Evolutionary conservation across 768 basidiomycete species (phyloP).

Genomic region (Pleurotus giganteus): DNA sequence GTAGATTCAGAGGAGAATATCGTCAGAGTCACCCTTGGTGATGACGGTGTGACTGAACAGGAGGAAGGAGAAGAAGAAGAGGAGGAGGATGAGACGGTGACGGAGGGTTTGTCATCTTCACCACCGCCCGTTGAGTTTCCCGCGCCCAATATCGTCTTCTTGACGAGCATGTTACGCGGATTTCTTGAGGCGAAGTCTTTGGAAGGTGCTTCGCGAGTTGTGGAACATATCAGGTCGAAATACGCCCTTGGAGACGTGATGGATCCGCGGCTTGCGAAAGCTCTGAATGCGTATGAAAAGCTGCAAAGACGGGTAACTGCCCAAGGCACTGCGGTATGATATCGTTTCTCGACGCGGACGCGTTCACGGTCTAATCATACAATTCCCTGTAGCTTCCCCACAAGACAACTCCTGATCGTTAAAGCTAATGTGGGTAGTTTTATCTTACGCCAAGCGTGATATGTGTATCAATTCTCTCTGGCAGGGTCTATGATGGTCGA

Average conservation of each 20-base stretch:
- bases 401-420: no score
- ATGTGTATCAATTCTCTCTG: no score
- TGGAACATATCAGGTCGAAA: conserved; percentile 27
- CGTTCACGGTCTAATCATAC: no score
- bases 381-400: no score
- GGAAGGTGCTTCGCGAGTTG: conserved; percentile 30
- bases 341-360: no score
- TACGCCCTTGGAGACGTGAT: conserved; percentile 17
- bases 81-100: conserved; percentile 5
- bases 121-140: conserved; percentile 11
- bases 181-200: conserved; percentile 29
- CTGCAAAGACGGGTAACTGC: neutral
- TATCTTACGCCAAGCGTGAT: no score
- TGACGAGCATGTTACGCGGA: conserved; percentile 36
- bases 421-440: no score
- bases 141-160: conserved; percentile 28
- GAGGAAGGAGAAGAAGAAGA: neutral
- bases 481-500: no score
- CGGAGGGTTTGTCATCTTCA: neutral
- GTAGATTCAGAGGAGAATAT: neutral
- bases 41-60: neutral
- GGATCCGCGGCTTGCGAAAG: conserved; percentile 23
- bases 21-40: neutral
- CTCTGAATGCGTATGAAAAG: neutral
- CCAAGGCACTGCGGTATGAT: no score